Evolutionary conservation across 2,329 filamentous ascomycete genomes (phyloP), one percentile per base, ranked within the genome.

Genomic region (Exophiala sideris): DNA sequence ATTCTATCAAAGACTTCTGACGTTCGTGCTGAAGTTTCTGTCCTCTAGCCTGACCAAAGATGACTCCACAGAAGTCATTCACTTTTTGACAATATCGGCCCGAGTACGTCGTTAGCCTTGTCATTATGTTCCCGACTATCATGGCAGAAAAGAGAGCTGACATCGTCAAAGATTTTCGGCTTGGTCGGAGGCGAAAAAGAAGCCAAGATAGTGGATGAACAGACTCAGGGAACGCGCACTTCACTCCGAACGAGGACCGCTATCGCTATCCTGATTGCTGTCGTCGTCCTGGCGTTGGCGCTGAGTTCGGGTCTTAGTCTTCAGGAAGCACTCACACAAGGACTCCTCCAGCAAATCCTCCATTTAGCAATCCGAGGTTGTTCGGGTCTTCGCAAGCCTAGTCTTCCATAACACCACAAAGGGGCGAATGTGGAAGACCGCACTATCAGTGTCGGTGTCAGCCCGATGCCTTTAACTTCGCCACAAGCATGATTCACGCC

Each of bases 381-480:
- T 20, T 4, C 16, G 49, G 40, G 36, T 34, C 38, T 10, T 51
- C 32, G 14, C 41, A 51, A n/a, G 49, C 49, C 18, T 51, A 41
- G 11, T 16, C 45, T 3, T 29, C 20, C 8, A 21, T 51, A 34
- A 34, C 49, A 16, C 20, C 33, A 29, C 40, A 33, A 42, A 32
- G 49, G 21, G 45, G n/a, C 49, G 24, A 51, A 51, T 21, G 41
- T 51, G 18, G 49, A 71, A 0, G 79, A 84, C 46, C 86, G 88
- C 56, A 67, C 83, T 3, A 72, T 89, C 12, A 72, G 80, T 47
- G 65, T 75, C 0, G 70, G 1, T 88, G 85, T 85, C 69, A 85
- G 54, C 76, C 76, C 56, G 42, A 71, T 14, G 76, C 79, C 24
- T 29, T 24, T 24, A 24, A 24, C 6, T 24, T 24, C 21, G 21